A percentile compares a stretch with the other conserved stretches of the same genome.
These are phyloP conservation scores for Liriodendron chinense DNA, from an alignment of 164 flowering plant genomes.

Conservation along the genomic window DNA sequence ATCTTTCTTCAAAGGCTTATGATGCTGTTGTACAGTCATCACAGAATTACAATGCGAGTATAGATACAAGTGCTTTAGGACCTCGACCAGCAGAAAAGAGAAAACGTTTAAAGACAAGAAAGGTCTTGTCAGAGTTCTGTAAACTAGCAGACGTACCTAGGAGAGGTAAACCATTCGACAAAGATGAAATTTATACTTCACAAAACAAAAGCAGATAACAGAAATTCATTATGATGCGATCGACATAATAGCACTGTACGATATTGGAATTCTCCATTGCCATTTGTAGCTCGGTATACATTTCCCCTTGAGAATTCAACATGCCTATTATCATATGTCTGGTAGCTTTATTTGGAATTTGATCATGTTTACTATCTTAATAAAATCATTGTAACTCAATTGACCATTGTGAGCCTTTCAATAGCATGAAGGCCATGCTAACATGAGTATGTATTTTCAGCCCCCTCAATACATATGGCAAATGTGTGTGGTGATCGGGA, in stretches of 20 bases:
- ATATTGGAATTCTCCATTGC: neutral
- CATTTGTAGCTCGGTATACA: neutral
- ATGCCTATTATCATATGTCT: neutral
- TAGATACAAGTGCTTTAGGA: constrained; percentile 59
- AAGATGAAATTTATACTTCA: constrained; percentile 29
- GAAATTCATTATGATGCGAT: neutral
- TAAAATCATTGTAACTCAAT: no score
- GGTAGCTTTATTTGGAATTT: no score
- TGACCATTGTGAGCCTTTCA: no score
- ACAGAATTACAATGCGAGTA: constrained; percentile 39
- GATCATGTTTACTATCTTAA: no score
- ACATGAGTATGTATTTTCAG: no score
- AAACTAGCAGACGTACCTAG: constrained; percentile 52
- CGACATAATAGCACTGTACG: neutral
- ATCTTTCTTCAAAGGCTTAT: constrained; percentile 63
- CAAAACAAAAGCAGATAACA: constrained; percentile 11
- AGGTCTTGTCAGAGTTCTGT: constrained; percentile 42
- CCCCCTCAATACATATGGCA: no score
- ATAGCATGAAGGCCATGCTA: no score
- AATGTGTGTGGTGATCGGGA: no score
- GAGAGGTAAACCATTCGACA: constrained; percentile 50
- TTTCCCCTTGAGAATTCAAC: neutral
- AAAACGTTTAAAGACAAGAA: constrained; percentile 37
- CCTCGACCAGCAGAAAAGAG: constrained; percentile 67
- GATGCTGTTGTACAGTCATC: constrained; percentile 64